Percentiles rank a stretch among this genome's conserved stretches.
Evolutionary conservation across 345 rosid genomes (phyloP).

Genomic region (Ceriops decandra): DNA sequence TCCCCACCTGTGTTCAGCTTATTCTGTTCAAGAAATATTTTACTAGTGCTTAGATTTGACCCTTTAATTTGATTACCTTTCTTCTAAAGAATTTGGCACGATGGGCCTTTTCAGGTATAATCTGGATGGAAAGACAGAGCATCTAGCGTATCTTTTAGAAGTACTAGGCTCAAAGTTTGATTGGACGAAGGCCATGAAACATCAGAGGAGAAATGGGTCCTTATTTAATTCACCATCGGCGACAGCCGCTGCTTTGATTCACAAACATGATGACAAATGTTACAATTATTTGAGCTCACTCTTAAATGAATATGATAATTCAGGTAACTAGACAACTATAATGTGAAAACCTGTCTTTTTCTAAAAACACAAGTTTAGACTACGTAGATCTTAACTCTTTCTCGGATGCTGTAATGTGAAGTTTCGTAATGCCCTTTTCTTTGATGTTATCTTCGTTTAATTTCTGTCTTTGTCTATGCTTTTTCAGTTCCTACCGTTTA

Average conservation of each 20-base stretch:
- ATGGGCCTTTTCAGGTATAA: neutral
- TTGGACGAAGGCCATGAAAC: constrained; percentile 17
- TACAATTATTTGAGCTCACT: constrained; percentile 6
- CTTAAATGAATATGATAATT: neutral
- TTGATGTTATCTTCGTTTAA: neutral
- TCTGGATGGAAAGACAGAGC: neutral
- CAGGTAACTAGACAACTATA: neutral
- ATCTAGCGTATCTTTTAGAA: constrained; percentile 19
- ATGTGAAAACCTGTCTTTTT: too few species aligned
- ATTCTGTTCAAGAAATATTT: too few species aligned
- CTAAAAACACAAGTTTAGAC: neutral
- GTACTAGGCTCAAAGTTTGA: neutral
- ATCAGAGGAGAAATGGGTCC: constrained; percentile 17
- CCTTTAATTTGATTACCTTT: too few species aligned
- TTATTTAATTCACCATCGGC: constrained; percentile 20
- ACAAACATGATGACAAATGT: constrained; percentile 8
- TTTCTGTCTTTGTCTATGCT: neutral
- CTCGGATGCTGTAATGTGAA: neutral
- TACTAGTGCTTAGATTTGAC: too few species aligned
- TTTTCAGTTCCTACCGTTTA: constrained; percentile 11
- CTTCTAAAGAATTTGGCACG: too few species aligned
- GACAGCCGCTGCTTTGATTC: constrained; percentile 22
- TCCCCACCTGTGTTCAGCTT: too few species aligned
- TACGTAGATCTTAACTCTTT: neutral
- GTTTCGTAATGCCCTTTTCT: neutral